Percentiles rank a stretch among this genome's conserved stretches.
Evolutionary conservation across 164 flowering plant genomes (phyloP).

Genomic region (Nymphaea thermarum): DNA sequence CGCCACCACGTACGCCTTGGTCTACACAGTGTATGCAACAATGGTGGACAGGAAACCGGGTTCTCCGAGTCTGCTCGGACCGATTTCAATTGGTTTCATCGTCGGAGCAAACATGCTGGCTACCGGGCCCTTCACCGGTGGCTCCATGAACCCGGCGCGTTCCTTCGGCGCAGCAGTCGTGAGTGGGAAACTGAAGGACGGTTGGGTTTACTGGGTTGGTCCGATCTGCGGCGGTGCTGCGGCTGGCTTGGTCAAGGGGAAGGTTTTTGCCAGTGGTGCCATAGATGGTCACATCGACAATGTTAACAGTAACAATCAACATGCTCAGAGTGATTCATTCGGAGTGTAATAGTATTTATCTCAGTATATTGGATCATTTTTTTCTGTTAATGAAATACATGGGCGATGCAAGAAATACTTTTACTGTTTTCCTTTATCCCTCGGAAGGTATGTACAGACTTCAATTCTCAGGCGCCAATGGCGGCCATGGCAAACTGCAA

Average conservation of each 20-base stretch:
- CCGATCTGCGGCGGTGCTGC: constrained; percentile 59
- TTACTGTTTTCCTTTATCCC: too few species aligned
- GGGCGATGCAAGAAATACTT: too few species aligned
- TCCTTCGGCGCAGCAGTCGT: constrained; percentile 59
- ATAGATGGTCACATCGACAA: constrained; percentile 13
- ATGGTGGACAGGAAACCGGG: constrained; percentile 38
- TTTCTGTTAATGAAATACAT: too few species aligned
- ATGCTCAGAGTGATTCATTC: not conserved
- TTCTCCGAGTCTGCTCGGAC: constrained; percentile 28
- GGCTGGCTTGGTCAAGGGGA: constrained; percentile 65
- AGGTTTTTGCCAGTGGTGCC: constrained; percentile 39
- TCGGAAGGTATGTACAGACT: too few species aligned
- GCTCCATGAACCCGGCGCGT: constrained; percentile 80
- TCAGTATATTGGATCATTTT: not conserved
- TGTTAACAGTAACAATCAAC: constrained; percentile 6
- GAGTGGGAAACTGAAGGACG: constrained; percentile 69
- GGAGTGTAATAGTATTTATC: not conserved
- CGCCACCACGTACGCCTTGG: constrained; percentile 51
- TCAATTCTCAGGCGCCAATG: too few species aligned
- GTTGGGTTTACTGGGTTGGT: constrained; percentile 84
- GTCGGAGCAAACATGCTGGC: constrained; percentile 69
- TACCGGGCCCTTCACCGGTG: constrained; percentile 76
- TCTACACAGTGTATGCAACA: constrained; percentile 58
- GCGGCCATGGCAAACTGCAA: too few species aligned
- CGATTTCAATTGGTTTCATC: constrained; percentile 45